phyloP scores from a whole-genome alignment of 805 yeast genomes.

The Candida loeiensis region DNA sequence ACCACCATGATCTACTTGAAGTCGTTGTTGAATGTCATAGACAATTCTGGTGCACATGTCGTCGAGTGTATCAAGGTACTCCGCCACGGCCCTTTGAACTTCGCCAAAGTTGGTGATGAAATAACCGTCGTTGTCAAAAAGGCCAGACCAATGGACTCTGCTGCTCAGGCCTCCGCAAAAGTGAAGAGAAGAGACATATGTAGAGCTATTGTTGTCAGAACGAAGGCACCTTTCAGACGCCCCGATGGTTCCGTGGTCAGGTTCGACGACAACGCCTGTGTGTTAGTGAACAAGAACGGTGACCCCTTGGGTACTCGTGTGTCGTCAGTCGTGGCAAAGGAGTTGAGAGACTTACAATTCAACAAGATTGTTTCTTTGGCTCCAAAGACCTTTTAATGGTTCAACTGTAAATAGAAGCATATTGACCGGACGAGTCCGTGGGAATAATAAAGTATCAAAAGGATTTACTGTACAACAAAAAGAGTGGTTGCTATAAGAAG shows the following conservation, averaged over 20 bases:
- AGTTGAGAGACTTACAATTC: constrained; percentile 76
- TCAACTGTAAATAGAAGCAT: not conserved
- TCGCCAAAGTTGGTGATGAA: constrained; percentile 85
- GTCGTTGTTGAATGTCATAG: constrained; percentile 84
- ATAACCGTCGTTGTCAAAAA: constrained; percentile 92
- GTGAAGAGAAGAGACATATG: constrained; percentile 95
- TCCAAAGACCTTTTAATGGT: constrained; percentile 49
- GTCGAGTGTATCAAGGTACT: constrained; percentile 96
- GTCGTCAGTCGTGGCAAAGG: constrained; percentile 85
- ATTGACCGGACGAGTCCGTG: not conserved
- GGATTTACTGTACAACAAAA: too few species aligned
- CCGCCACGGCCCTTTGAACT: constrained; percentile 79
- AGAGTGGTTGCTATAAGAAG: too few species aligned
- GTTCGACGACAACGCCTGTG: constrained; percentile 97
- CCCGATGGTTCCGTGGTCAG: constrained; percentile 82
- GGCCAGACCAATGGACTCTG: constrained; percentile 73
- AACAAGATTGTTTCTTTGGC: constrained; percentile 88
- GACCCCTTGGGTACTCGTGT: constrained; percentile 96
- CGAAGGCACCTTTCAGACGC: constrained; percentile 73
- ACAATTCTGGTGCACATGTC: constrained; percentile 91
- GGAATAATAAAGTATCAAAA: too few species aligned
- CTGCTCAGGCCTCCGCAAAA: constrained; percentile 66
- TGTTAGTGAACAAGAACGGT: constrained; percentile 82
- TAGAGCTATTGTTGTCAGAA: constrained; percentile 92
- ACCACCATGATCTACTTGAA: constrained; percentile 78